Percentiles rank a stretch among this genome's conserved stretches.
Evolutionary conservation across 2,329 filamentous ascomycete genomes (phyloP).

Genomic region (Colletotrichum sp.): DNA sequence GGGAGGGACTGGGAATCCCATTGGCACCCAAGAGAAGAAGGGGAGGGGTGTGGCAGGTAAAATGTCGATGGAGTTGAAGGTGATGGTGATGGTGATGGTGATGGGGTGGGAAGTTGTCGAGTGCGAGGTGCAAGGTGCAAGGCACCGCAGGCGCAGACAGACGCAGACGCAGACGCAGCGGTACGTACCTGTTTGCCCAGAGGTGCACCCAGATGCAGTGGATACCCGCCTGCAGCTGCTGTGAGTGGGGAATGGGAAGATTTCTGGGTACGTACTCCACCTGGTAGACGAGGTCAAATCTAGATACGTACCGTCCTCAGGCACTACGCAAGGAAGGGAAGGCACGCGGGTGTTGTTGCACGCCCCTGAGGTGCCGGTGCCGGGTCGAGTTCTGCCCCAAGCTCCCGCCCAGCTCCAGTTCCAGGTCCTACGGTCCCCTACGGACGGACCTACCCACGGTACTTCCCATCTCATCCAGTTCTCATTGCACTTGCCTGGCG

Average conservation of each 20-base stretch:
- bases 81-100: neutral
- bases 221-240: neutral
- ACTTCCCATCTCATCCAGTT: neutral
- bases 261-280: neutral
- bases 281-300: neutral
- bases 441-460: neutral
- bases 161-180: neutral
- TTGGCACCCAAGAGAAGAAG: constrained; percentile 6
- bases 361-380: neutral
- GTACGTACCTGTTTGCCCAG: neutral
- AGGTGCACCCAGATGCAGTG: neutral
- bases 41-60: neutral
- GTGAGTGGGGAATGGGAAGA: constrained; percentile 5
- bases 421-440: neutral
- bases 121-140: constrained; percentile 3
- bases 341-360: neutral
- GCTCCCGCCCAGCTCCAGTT: neutral
- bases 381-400: neutral
- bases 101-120: constrained; percentile 21
- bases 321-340: neutral
- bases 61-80: neutral
- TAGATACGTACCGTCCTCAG: neutral
- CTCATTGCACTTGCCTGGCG: neutral
- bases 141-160: neutral
- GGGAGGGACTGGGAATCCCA: constrained; percentile 3